Conservation (phyloP, 257 asterid genomes). For the Lycium barbarum region DNA sequence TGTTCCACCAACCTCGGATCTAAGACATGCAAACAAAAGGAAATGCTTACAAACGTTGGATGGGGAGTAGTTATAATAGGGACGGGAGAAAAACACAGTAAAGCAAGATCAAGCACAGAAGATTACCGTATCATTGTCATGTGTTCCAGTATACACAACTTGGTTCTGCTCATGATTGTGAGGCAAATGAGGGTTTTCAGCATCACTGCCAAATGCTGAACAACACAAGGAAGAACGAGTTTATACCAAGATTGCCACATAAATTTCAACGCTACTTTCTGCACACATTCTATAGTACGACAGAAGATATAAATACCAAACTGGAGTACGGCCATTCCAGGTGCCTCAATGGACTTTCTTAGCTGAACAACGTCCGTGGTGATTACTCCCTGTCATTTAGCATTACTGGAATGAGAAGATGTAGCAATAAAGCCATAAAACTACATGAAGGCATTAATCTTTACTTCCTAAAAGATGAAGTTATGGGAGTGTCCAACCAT, state of each 20-base stretch:
- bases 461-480: neutral
- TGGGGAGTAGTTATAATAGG: neutral
- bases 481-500: neutral
- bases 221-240: conserved; percentile 33
- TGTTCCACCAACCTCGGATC: conserved; percentile 96
- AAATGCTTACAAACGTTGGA: conserved; percentile 28
- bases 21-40: conserved; percentile 39
- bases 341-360: conserved; percentile 88
- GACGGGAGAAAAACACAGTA: neutral
- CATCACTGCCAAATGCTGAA: conserved; percentile 95
- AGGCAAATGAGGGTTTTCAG: conserved; percentile 94
- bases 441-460: neutral
- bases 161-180: conserved; percentile 95
- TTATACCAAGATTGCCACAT: conserved; percentile 29
- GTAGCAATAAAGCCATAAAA: neutral
- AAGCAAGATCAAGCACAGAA: conserved; percentile 22
- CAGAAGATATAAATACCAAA: conserved; percentile 63
- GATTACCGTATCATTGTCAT: conserved; percentile 94
- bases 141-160: conserved; percentile 99
- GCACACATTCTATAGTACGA: conserved; percentile 24
- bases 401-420: conserved; percentile 29
- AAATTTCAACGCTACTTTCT: conserved; percentile 31
- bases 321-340: conserved; percentile 99
- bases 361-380: conserved; percentile 95
- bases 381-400: conserved; percentile 77